Conservation (phyloP, 1,139 yeast species). For the Suhomyces kunorum region DNA sequence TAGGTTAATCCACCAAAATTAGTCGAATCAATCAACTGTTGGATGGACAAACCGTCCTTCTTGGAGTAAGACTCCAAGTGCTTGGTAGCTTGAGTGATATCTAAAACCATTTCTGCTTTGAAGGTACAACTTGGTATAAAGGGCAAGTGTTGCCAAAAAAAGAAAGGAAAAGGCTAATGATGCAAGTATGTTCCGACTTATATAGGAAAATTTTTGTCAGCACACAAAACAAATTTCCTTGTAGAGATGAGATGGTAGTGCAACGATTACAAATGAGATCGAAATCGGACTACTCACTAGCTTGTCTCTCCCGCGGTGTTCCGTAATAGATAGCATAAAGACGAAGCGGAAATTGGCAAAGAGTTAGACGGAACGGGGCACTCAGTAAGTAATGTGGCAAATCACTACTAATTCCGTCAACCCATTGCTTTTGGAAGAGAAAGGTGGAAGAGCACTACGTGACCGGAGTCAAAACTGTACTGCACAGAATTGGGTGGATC, state of each 20-base stretch:
- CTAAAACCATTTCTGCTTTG: slow-evolving; percentile 39
- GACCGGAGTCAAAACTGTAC: too few relatives aligned
- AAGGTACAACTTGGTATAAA: slow-evolving; percentile 18
- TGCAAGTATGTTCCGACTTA: slow-evolving; percentile 8
- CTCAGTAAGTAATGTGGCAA: too few relatives aligned
- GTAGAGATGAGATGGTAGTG: slow-evolving; percentile 8
- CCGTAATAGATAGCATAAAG: not conserved
- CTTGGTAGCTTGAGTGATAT: slow-evolving; percentile 67
- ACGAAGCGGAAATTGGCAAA: too few relatives aligned
- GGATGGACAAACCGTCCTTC: slow-evolving; percentile 85
- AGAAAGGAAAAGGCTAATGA: slow-evolving; percentile 20
- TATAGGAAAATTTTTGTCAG: slow-evolving; percentile 16
- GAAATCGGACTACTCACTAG: not conserved
- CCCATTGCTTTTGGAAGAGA: too few relatives aligned
- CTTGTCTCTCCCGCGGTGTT: not conserved
- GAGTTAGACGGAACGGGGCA: too few relatives aligned
- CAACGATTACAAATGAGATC: not conserved
- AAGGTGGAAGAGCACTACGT: too few relatives aligned
- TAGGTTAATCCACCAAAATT: slow-evolving; percentile 95
- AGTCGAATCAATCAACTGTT: slow-evolving; percentile 84
- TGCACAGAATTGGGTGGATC: too few relatives aligned
- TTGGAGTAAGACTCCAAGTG: slow-evolving; percentile 62
- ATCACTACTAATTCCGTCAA: too few relatives aligned
- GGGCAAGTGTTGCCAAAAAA: slow-evolving; percentile 51
- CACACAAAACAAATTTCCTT: slow-evolving; percentile 5